Evolutionary conservation across 768 basidiomycete species (phyloP).

Genomic region (Mycena olivaceomarginata): DNA sequence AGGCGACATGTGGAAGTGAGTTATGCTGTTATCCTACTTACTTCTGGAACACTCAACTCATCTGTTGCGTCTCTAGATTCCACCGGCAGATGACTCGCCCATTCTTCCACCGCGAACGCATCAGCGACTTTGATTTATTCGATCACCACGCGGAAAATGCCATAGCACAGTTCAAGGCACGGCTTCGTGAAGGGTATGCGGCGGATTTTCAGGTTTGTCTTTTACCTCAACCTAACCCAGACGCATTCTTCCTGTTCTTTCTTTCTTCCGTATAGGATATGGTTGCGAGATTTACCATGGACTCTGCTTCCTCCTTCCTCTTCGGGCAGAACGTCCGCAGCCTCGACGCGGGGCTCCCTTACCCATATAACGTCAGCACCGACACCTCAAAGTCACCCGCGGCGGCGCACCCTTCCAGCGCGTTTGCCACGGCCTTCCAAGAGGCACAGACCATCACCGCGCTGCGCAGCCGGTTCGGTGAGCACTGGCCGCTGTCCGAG

Average conservation of each 20-base stretch:
- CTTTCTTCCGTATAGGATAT: constrained; percentile 57
- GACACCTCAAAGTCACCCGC: background rate
- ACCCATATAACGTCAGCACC: constrained; percentile 58
- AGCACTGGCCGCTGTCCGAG: constrained; percentile 71
- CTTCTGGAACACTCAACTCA: background rate
- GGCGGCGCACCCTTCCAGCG: constrained; percentile 32
- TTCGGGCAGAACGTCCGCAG: constrained; percentile 69
- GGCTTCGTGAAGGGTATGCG: constrained; percentile 67
- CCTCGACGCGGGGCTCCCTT: constrained; percentile 67
- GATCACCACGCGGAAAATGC: constrained; percentile 73
- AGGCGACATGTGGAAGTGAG: constrained; percentile 80
- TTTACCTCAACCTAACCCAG: background rate
- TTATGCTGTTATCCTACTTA: background rate
- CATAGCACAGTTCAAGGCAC: constrained; percentile 63
- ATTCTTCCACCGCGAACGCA: constrained; percentile 79
- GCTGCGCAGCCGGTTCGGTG: constrained; percentile 62
- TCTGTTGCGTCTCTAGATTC: constrained; percentile 58
- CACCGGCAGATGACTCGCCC: constrained; percentile 83
- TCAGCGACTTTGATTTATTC: constrained; percentile 79
- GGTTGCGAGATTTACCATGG: constrained; percentile 74
- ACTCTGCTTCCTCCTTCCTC: constrained; percentile 76
- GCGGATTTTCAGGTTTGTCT: constrained; percentile 75
- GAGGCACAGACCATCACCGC: constrained; percentile 65
- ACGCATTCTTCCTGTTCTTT: background rate
- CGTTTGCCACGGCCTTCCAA: constrained; percentile 70